These are phyloP conservation scores for Mollisiaceae sp. DNA, from an alignment of 2,329 filamentous ascomycete species.

Conservation along the genomic window DNA sequence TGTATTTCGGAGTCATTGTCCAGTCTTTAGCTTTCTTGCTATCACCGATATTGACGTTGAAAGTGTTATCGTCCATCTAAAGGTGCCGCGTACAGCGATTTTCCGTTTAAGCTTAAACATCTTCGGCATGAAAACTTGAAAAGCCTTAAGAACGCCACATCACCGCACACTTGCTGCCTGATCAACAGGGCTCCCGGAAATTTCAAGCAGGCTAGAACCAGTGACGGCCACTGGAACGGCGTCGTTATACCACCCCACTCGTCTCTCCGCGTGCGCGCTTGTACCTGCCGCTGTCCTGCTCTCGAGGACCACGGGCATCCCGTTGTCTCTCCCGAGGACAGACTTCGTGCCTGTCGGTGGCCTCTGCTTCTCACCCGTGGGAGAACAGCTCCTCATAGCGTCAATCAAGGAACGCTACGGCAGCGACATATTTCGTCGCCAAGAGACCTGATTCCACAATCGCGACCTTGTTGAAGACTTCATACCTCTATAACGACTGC, in stretches of 20 bases:
- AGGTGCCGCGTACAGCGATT: background rate
- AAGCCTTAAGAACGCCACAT: background rate
- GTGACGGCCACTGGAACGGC: background rate
- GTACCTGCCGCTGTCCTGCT: background rate
- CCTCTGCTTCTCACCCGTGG: background rate
- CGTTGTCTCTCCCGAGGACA: background rate
- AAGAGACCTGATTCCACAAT: constrained; percentile 34
- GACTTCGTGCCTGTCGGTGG: background rate
- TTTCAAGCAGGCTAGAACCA: background rate
- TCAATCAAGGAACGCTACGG: constrained; percentile 12
- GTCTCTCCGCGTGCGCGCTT: background rate
- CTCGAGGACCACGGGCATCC: background rate
- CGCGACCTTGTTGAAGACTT: constrained; percentile 31
- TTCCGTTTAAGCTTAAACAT: background rate
- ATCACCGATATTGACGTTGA: too few species aligned
- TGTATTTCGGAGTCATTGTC: too few species aligned
- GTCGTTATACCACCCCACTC: background rate
- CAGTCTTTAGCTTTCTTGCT: too few species aligned
- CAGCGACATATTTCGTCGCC: constrained; percentile 26
- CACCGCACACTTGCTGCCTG: background rate
- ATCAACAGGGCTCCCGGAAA: background rate
- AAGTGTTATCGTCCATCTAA: too few species aligned
- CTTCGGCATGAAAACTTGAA: background rate
- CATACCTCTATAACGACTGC: too few species aligned
- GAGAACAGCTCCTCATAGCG: background rate